Evolutionary conservation across 108 stramenopile genomes (phyloP), one percentile per base, ranked within the genome.

Genomic region (Chaetoceros muelleri): DNA sequence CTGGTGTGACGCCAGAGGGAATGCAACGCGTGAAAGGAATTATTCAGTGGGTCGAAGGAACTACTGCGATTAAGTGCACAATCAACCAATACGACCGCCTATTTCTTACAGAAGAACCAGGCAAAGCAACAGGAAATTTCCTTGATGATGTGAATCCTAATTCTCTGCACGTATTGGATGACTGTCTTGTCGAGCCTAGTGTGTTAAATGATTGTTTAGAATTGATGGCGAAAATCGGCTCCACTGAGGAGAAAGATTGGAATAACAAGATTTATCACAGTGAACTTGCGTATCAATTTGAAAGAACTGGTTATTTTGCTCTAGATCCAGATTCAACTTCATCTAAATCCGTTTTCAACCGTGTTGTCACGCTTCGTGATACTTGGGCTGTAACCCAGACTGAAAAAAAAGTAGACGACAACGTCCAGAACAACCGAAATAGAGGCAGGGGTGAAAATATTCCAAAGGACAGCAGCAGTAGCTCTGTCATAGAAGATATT

Each of bases 11-110:
- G 3, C 85, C 88, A 20, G 84, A 85, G 46, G 86, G 83, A 16
- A 73, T 78, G 80, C 68, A 72, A 44, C 79, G 87, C 24, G 87
- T 87, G 24, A 79, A 87, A 60, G 94, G 94, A 30, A 95, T 95
- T 26, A 85, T 95, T 25, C 94, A 95, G 53, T 95, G 94, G 94
- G 83, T 95, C 0, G 79, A 84, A 44, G 79, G 73, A 10, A 65
- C 65, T n/a, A 84, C 73, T 24, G 84, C 65, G 2, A 57, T 78
- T 2, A 68, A 59, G 46, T 83, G 79, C 58, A 76, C 64, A 46
- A 66, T 93, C 25, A 82, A 82, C 58, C 82, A 87, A 57, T 95
- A 91, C 52, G 94, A 91, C 77, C 74, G 89, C 5, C 55, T 95
- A 46, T 95, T 95, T 60, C 58, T 70, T 28, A 63, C 70, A 3